Evolutionary conservation across 345 rosid genomes (phyloP).

Genomic region (Crucihimalaya himalaica): DNA sequence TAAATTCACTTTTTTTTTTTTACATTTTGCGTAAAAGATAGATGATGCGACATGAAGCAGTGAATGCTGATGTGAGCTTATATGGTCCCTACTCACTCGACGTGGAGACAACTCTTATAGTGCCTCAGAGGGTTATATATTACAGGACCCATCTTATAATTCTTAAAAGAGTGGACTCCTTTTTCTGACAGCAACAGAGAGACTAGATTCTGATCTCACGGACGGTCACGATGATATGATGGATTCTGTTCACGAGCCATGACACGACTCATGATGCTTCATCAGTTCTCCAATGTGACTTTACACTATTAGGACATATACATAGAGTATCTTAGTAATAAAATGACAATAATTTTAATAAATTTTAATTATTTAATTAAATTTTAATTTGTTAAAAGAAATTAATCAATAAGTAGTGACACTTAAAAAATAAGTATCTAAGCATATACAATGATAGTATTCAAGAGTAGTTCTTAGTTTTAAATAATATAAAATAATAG

Average conservation of each 20-base stretch:
- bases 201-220: slow-evolving; percentile 40
- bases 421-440: too few relatives aligned
- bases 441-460: too few relatives aligned
- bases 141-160: slow-evolving; percentile 32
- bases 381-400: too few relatives aligned
- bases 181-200: slow-evolving; percentile 32
- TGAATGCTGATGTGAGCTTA: slow-evolving; percentile 35
- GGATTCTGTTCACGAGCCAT: slow-evolving; percentile 37
- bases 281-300: slow-evolving; percentile 12
- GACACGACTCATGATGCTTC: slow-evolving; percentile 45
- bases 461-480: too few relatives aligned
- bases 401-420: too few relatives aligned
- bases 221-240: slow-evolving; percentile 43
- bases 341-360: too few relatives aligned
- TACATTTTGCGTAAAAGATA: slow-evolving; percentile 30
- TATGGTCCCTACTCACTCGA: slow-evolving; percentile 20
- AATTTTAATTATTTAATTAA: too few relatives aligned
- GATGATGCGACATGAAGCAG: slow-evolving; percentile 38
- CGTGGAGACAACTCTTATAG: slow-evolving; percentile 25
- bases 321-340: too few relatives aligned
- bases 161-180: slow-evolving; percentile 26
- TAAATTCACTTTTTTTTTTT: background rate
- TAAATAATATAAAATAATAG: too few relatives aligned
- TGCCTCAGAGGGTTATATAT: slow-evolving; percentile 6
- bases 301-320: too few relatives aligned